A percentile compares a stretch with the other conserved stretches of the same genome.
phyloP scores from a whole-genome alignment of 2,329 filamentous ascomycete species.

The Lachnellula hyalina region DNA sequence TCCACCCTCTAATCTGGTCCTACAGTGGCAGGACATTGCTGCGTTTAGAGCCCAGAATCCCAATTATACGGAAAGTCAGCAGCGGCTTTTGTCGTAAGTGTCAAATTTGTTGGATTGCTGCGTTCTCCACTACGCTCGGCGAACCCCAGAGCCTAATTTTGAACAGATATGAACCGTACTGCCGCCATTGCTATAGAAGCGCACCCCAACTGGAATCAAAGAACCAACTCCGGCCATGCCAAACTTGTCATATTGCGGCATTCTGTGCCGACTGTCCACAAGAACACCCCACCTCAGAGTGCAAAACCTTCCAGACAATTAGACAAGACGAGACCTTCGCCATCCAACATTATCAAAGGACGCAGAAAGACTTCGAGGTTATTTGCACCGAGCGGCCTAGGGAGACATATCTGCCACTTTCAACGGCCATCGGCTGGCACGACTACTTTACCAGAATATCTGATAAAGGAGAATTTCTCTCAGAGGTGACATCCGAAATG shows the following conservation, averaged over 20 bases:
- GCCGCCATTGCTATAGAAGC: constrained; percentile 12
- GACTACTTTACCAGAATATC: constrained; percentile 19
- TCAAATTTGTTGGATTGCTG: background rate
- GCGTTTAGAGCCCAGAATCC: constrained; percentile 3
- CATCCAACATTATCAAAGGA: constrained; percentile 7
- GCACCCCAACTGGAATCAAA: constrained; percentile 5
- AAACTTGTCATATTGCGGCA: constrained; percentile 7
- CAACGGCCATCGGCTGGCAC: constrained; percentile 10
- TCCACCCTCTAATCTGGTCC: background rate
- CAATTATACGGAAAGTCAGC: constrained; percentile 1
- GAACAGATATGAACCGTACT: constrained; percentile 16
- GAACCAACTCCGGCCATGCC: constrained; percentile 7
- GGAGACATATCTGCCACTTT: constrained; percentile 11
- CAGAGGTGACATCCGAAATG: background rate
- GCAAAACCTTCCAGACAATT: constrained; percentile 4
- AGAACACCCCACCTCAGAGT: constrained; percentile 3
- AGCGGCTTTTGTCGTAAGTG: constrained; percentile 10
- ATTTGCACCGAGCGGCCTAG: constrained; percentile 10
- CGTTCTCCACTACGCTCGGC: background rate
- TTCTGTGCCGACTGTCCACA: constrained; percentile 10
- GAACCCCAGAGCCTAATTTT: background rate
- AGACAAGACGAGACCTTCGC: constrained; percentile 8
- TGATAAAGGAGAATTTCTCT: constrained; percentile 3
- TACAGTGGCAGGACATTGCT: constrained; percentile 9
- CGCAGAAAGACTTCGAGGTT: background rate